A percentile compares a stretch with the other conserved stretches of the same genome.
Conservation (phyloP, 2,329 filamentous ascomycete species). For the Penicillium sclerotigenum region DNA sequence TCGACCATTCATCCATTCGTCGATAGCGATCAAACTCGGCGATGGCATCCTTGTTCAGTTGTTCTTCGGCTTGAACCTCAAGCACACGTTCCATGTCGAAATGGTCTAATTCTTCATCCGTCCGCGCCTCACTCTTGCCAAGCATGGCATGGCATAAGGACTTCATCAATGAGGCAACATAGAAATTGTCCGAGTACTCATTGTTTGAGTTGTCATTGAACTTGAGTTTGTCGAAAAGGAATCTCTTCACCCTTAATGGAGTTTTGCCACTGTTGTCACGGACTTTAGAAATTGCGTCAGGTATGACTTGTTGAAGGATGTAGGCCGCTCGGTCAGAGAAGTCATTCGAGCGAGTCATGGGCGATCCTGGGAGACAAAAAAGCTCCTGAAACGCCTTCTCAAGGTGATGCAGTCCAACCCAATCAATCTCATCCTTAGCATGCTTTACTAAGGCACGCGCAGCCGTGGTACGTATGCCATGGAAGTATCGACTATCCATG, state of each 20-base stretch:
- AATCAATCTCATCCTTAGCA: slow-evolving; percentile 66
- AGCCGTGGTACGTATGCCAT: slow-evolving; percentile 85
- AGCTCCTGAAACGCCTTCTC: slow-evolving; percentile 82
- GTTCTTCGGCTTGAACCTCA: slow-evolving; percentile 51
- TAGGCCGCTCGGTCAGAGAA: slow-evolving; percentile 86
- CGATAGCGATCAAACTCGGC: slow-evolving; percentile 62
- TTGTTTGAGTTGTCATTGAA: slow-evolving; percentile 96
- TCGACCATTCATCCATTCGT: slow-evolving; percentile 64
- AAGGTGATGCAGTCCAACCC: slow-evolving; percentile 79
- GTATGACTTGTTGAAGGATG: slow-evolving; percentile 77
- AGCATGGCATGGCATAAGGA: slow-evolving; percentile 58
- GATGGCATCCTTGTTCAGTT: slow-evolving; percentile 56
- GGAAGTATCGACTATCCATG: slow-evolving; percentile 88
- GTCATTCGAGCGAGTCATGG: slow-evolving; percentile 83
- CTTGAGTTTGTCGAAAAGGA: slow-evolving; percentile 82
- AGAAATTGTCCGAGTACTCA: slow-evolving; percentile 80
- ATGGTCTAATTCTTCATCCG: slow-evolving; percentile 42
- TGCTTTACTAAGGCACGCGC: slow-evolving; percentile 74
- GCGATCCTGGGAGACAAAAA: slow-evolving; percentile 76
- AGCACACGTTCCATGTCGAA: slow-evolving; percentile 48
- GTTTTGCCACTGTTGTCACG: slow-evolving; percentile 73
- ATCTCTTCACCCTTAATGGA: slow-evolving; percentile 72
- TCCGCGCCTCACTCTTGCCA: slow-evolving; percentile 37
- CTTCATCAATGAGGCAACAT: slow-evolving; percentile 75
- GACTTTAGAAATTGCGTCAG: slow-evolving; percentile 73